These are phyloP conservation scores for Chytriomyces sp. DNA, from an alignment of 192 early-diverging fungal genomes.

Conservation along the genomic window DNA sequence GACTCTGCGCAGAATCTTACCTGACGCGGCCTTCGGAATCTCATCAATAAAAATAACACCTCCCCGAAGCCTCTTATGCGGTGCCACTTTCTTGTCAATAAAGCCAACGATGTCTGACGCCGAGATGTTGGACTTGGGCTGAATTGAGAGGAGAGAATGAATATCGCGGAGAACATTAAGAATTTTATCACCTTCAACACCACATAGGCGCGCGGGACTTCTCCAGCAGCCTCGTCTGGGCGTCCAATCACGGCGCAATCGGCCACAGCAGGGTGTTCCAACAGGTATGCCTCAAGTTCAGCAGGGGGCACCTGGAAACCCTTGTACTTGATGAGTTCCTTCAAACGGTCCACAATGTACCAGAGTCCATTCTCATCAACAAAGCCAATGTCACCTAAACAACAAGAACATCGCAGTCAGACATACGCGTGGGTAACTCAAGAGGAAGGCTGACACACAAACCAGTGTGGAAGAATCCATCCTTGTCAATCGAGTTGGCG, in stretches of 20 bases:
- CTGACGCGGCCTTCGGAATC: slow-evolving; percentile 79
- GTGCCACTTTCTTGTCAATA: slow-evolving; percentile 64
- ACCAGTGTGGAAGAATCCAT: slow-evolving; percentile 74
- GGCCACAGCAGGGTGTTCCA: slow-evolving; percentile 68
- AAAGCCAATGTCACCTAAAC: slow-evolving; percentile 66
- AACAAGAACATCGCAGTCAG: slow-evolving; percentile 20
- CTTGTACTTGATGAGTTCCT: slow-evolving; percentile 88
- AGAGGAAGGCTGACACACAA: background rate
- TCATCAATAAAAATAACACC: slow-evolving; percentile 68
- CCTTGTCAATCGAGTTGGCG: slow-evolving; percentile 64
- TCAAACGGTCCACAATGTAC: slow-evolving; percentile 73
- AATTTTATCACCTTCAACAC: slow-evolving; percentile 52
- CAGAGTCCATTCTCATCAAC: slow-evolving; percentile 65
- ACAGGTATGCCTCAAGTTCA: slow-evolving; percentile 73
- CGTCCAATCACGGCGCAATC: slow-evolving; percentile 52
- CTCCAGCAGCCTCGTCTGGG: slow-evolving; percentile 50
- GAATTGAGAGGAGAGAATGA: slow-evolving; percentile 46
- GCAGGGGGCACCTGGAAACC: slow-evolving; percentile 80
- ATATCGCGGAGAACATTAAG: background rate
- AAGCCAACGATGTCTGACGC: slow-evolving; percentile 56
- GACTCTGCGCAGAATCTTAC: slow-evolving; percentile 81
- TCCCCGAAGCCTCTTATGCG: slow-evolving; percentile 80
- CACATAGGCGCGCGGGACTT: slow-evolving; percentile 80
- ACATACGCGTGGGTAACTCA: slow-evolving; percentile 13
- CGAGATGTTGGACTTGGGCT: slow-evolving; percentile 40